Evolutionary conservation across 179 eudicot genomes (phyloP).

Genomic region (Corrigiola litoralis): DNA sequence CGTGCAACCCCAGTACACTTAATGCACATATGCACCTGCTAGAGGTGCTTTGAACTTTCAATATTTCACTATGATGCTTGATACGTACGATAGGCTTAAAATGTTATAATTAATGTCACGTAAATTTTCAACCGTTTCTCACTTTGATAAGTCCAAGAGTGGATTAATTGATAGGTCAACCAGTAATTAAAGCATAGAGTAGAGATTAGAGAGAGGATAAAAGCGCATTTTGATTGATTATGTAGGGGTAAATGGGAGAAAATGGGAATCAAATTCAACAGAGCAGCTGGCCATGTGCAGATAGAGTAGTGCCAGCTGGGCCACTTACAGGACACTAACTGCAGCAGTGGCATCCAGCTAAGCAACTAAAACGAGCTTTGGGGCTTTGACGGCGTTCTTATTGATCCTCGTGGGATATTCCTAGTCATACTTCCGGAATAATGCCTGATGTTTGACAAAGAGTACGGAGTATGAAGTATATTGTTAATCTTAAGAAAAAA

Average conservation of each 20-base stretch:
- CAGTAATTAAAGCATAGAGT: neutral
- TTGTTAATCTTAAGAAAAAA: too few relatives aligned
- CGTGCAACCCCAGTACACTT: too few relatives aligned
- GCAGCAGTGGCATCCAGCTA: slow-evolving; percentile 38
- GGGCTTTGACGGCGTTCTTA: neutral
- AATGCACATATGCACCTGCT: neutral
- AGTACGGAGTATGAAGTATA: too few relatives aligned
- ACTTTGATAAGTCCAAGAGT: neutral
- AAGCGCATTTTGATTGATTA: neutral
- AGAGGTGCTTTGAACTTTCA: slow-evolving; percentile 9
- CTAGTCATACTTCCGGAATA: too few relatives aligned
- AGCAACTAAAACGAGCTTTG: slow-evolving; percentile 12
- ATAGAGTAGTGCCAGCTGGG: slow-evolving; percentile 32
- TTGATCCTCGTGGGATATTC: neutral
- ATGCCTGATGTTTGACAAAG: too few relatives aligned
- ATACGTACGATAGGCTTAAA: slow-evolving; percentile 1
- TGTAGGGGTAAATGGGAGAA: slow-evolving; percentile 6
- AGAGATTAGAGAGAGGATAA: neutral
- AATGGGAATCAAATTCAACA: neutral
- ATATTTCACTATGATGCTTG: neutral
- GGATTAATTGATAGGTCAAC: neutral
- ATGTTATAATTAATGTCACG: neutral
- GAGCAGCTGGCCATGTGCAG: slow-evolving; percentile 38
- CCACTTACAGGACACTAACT: slow-evolving; percentile 19
- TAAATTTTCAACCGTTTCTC: neutral